phyloP scores from a whole-genome alignment of 805 yeast genomes.

The Isabelozyma rhagii region DNA sequence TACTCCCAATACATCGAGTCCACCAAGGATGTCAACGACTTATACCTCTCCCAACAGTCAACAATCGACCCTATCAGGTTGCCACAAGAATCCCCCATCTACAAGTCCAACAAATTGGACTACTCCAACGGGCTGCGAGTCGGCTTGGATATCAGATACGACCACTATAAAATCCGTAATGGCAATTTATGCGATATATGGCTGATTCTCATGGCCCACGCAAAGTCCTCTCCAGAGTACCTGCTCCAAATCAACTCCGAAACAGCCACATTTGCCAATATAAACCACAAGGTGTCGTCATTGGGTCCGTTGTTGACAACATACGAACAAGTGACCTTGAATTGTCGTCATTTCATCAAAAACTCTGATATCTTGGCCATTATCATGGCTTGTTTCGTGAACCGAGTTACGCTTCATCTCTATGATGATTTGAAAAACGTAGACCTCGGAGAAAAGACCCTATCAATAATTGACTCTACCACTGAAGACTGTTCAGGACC shows the following conservation, averaged over 20 bases:
- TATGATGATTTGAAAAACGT: conserved; percentile 19
- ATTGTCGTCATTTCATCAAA: conserved; percentile 17
- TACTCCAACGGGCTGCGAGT: conserved; percentile 65
- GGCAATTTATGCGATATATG: conserved; percentile 77
- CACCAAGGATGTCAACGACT: conserved; percentile 53
- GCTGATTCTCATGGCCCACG: conserved; percentile 44
- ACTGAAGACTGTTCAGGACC: neutral
- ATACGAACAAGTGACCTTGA: conserved; percentile 22
- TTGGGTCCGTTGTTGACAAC: conserved; percentile 7
- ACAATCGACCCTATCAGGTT: conserved; percentile 62
- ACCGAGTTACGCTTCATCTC: conserved; percentile 39
- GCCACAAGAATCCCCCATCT: conserved; percentile 68
- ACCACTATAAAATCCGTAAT: conserved; percentile 63
- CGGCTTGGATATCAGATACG: conserved; percentile 62
- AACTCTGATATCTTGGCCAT: conserved; percentile 33
- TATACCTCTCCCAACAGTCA: conserved; percentile 63
- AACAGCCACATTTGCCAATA: conserved; percentile 10
- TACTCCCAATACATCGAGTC: conserved; percentile 26
- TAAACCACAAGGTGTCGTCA: conserved; percentile 27
- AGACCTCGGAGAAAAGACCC: neutral
- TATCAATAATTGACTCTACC: neutral
- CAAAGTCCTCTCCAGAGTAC: conserved; percentile 14
- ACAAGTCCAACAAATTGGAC: conserved; percentile 72
- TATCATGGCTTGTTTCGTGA: conserved; percentile 43
- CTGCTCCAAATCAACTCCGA: conserved; percentile 19